Evolutionary conservation across 1,139 yeast species (phyloP), one percentile per base, ranked within the genome.

Genomic region (Lodderomyces parapsilosis): DNA sequence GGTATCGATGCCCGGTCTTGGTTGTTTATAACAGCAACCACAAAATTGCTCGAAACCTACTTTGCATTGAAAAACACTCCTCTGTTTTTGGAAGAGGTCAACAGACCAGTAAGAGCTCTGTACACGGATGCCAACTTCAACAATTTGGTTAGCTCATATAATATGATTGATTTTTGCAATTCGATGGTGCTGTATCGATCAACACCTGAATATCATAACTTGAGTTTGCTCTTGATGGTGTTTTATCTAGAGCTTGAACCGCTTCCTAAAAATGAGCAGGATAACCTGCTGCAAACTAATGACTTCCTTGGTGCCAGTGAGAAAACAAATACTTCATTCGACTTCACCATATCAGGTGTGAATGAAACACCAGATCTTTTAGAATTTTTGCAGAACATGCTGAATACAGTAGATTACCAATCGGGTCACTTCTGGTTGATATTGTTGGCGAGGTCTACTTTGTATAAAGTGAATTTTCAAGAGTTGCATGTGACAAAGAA

Each of bases 21-120:
- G 78, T 53, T 71, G 8, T 44, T 63, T 14, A 45, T 55, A 7
- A 40, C 53, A 6, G 78, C 76, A 0, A 36, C 66, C 6, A 40
- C 63, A 2, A 63, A 56, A 36, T 45, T 71, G 6, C 36, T 71
- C 1, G 39, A 45, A 2, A 46, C 65, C 1, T 72, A 59, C 45
- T 71, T 60, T 44, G 32, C 7, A 3, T 11, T 27, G n/a, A 40
- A 38, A 30, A 38, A 10, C 24, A 41, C 14, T 32, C 31, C 24
- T 38, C 14, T 15, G 23, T n/a, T 38, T 18, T 43, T 38, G 11
- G 44, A 43, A 19, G 38, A 18, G 1, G 23, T 44, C 6, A n/a
- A 10, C 13, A 38, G 10, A 8, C n/a, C 14, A 4, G 15, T 14
- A 2, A 59, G 60, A 35, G 44, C 63, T 8, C 64, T 54, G 38